These are phyloP conservation scores for Capsella rubella DNA, from an alignment of 441 rosid species.

Conservation along the genomic window DNA sequence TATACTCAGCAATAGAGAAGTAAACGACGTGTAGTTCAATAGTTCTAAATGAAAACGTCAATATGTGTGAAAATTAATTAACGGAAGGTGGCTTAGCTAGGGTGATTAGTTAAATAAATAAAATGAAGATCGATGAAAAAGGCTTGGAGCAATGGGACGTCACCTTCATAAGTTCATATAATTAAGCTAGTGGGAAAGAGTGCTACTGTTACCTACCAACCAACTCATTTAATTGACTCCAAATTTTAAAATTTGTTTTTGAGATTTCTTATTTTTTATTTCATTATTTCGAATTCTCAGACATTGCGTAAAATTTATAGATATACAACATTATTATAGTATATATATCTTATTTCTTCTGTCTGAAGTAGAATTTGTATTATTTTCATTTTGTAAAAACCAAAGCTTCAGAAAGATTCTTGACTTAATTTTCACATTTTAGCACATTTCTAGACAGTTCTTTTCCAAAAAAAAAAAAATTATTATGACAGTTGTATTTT, in stretches of 20 bases:
- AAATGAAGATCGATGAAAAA: background rate
- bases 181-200: conserved; percentile 42
- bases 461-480: background rate
- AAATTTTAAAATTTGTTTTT: background rate
- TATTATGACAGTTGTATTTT: background rate
- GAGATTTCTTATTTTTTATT: background rate
- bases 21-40: conserved; percentile 29
- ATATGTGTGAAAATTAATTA: background rate
- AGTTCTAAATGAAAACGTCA: conserved; percentile 1
- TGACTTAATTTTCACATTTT: background rate
- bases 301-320: background rate
- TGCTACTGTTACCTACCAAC: conserved; percentile 46
- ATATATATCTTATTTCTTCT: background rate
- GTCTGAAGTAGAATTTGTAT: background rate
- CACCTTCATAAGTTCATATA: conserved; percentile 35
- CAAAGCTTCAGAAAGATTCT: background rate
- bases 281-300: background rate
- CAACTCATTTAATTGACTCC: conserved; percentile 38
- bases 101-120: background rate
- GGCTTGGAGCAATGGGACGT: conserved; percentile 35
- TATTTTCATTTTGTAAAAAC: background rate
- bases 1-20: background rate
- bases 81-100: background rate
- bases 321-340: background rate
- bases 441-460: background rate